Base-by-base conservation (phyloP, 164 flowering plant species). In the Warburgia ugandensis region DNA sequence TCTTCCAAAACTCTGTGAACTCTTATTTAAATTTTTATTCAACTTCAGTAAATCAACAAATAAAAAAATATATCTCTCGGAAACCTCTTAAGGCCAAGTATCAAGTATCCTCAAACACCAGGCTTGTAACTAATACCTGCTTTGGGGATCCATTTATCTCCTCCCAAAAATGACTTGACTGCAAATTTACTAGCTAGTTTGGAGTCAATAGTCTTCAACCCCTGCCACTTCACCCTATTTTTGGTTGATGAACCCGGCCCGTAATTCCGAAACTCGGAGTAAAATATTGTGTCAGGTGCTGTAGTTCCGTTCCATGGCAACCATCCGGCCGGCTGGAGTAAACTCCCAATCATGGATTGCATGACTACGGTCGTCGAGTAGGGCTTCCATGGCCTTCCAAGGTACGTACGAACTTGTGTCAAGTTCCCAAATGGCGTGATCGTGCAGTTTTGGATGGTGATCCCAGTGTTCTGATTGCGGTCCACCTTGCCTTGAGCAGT, bases 361-460 rank as follows among this genome's bases (percentile, higher is more conserved):
- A 50, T 50, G 29, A 21, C 17, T 2, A 50, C 12, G 41, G 41
- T 35, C 14, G 54, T 35, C 13, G 54, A 50, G 40, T 50, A 50
- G 19, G 19, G 10, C 29, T 50, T 50, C 54, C 54, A 50, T 10
- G 43, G 54, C 54, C 54, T 35, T 5, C 54, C 54, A 2, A 50
- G 41, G 40, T 31, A 50, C 1, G 40, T 37, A 5, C 29, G 10
- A 10, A 33, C 40, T 1, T 13, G 12, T 13, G 14, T 23, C 16
- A 23, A 6, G 54, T 25, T 25, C 6, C 38, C 41, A 29, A 32
- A 32, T 3, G 41, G 54, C 16, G 41, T 14, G 29, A 50, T 21
- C 14, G 5, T 21, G 44, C 55, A 51, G 11, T 23, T 35, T 17
- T 51, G 44, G 5, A 51, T 25, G 41, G 44, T 22, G 29, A 51